phyloP scores from a whole-genome alignment of 495 filamentous ascomycete species.

The Neurospora sublineolata region DNA sequence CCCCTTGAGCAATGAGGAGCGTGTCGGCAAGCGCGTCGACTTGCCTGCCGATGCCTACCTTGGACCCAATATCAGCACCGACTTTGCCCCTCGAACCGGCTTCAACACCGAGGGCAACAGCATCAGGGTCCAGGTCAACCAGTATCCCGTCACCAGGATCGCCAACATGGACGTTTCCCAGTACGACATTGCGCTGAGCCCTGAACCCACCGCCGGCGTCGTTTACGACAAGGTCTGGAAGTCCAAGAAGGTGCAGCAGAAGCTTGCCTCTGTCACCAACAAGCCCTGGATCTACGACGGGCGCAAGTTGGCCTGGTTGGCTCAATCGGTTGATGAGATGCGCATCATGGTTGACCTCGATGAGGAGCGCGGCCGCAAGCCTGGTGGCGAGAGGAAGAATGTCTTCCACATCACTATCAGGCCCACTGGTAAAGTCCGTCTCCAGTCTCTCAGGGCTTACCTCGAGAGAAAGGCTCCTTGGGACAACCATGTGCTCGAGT shows the following conservation, averaged over 20 bases:
- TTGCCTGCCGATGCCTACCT: conserved; percentile 34
- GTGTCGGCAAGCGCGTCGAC: conserved; percentile 30
- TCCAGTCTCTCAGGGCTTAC: conserved; percentile 53
- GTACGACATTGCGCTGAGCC: conserved; percentile 65
- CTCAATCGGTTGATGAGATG: conserved; percentile 27
- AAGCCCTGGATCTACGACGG: conserved; percentile 63
- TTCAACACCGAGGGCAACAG: conserved; percentile 48
- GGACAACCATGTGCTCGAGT: conserved; percentile 56
- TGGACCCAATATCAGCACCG: background rate
- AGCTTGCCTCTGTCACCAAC: conserved; percentile 24
- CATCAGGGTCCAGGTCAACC: conserved; percentile 56
- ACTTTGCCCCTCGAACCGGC: conserved; percentile 28
- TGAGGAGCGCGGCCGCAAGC: conserved; percentile 33
- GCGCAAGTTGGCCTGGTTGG: conserved; percentile 63
- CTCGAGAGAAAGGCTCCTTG: conserved; percentile 46
- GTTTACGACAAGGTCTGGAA: conserved; percentile 63
- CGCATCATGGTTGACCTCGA: conserved; percentile 56
- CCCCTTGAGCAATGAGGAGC: conserved; percentile 1
- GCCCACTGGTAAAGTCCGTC: conserved; percentile 47
- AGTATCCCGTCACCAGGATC: conserved; percentile 49
- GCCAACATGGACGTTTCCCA: conserved; percentile 51
- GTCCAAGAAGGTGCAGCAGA: conserved; percentile 41
- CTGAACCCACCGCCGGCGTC: conserved; percentile 48
- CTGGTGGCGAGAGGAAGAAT: conserved; percentile 31
- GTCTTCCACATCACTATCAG: conserved; percentile 46